phyloP scores from a whole-genome alignment of 163 green algal genomes.

The Scenedesmus sp. region DNA sequence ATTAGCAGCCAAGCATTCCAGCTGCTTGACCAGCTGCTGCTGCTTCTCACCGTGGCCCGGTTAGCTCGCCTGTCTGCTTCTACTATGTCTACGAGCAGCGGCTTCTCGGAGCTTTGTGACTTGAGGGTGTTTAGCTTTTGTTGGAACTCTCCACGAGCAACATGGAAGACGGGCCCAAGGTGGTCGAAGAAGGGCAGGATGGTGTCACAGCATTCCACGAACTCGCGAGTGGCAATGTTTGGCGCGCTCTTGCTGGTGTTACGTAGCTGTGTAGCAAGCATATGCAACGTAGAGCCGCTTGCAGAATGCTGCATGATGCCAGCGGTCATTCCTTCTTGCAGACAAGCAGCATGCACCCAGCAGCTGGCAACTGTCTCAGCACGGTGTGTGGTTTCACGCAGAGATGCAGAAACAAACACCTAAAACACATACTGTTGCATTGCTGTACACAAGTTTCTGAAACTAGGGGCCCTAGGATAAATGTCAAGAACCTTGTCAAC shows the following conservation, averaged over 20 bases:
- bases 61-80: background rate
- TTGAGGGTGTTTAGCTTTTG: constrained; percentile 35
- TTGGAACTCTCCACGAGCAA: constrained; percentile 43
- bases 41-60: background rate
- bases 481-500: too few relatives aligned
- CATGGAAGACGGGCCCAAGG: constrained; percentile 48
- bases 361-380: background rate
- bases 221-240: constrained; percentile 31
- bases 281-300: constrained; percentile 1
- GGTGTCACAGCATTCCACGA: constrained; percentile 48
- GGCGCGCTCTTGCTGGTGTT: constrained; percentile 34
- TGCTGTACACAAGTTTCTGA: too few relatives aligned
- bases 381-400: background rate
- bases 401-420: too few relatives aligned
- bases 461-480: too few relatives aligned
- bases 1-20: background rate
- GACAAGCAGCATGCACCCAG: background rate
- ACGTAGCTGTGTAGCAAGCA: background rate
- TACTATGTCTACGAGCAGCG: constrained; percentile 29
- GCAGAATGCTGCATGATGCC: constrained; percentile 1
- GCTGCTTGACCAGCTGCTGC: background rate
- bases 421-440: too few relatives aligned
- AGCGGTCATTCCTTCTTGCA: background rate
- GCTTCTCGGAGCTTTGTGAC: background rate
- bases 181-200: constrained; percentile 56